Percentiles rank a stretch among this genome's conserved stretches.
Conservation (phyloP, 1,139 yeast genomes). For the Saccharomyces hybrid region DNA sequence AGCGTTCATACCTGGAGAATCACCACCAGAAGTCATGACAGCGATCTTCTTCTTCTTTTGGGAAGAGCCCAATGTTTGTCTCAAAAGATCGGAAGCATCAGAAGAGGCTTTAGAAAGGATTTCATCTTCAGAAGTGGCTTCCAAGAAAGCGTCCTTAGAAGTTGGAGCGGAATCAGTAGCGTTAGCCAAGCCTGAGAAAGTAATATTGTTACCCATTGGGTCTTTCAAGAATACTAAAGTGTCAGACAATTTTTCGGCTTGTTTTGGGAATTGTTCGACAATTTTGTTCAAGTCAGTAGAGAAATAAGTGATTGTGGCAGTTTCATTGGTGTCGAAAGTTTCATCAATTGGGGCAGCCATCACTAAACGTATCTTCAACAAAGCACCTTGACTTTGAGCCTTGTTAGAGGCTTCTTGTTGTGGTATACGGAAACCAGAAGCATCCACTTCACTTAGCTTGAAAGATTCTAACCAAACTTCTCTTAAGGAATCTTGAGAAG, state of each 20-base stretch:
- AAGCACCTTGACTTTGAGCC: constrained; percentile 45
- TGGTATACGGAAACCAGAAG: constrained; percentile 44
- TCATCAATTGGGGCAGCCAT: constrained; percentile 31
- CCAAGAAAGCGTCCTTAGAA: constrained; percentile 27
- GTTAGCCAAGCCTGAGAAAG: constrained; percentile 36
- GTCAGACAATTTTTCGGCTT: constrained; percentile 24
- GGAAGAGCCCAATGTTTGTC: constrained; percentile 17
- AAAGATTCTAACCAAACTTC: constrained; percentile 69
- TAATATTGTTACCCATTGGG: constrained; percentile 49
- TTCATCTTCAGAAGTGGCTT: constrained; percentile 6
- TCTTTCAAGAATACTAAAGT: constrained; percentile 36
- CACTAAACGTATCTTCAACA: constrained; percentile 52
- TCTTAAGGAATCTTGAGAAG: constrained; percentile 54
- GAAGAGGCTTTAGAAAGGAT: constrained; percentile 24
- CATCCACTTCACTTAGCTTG: constrained; percentile 47
- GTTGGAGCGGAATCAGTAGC: constrained; percentile 33
- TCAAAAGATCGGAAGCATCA: constrained; percentile 16
- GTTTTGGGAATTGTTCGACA: constrained; percentile 31
- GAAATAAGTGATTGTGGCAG: constrained; percentile 39
- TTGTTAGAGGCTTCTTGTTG: constrained; percentile 45
- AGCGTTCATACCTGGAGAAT: constrained; percentile 83
- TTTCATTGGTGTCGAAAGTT: constrained; percentile 29
- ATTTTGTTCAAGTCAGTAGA: constrained; percentile 41
- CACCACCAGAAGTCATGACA: constrained; percentile 85
- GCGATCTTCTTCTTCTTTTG: constrained; percentile 49